These are phyloP conservation scores for Salvia miltiorrhiza DNA, from an alignment of 257 asterid species.

Conservation along the genomic window DNA sequence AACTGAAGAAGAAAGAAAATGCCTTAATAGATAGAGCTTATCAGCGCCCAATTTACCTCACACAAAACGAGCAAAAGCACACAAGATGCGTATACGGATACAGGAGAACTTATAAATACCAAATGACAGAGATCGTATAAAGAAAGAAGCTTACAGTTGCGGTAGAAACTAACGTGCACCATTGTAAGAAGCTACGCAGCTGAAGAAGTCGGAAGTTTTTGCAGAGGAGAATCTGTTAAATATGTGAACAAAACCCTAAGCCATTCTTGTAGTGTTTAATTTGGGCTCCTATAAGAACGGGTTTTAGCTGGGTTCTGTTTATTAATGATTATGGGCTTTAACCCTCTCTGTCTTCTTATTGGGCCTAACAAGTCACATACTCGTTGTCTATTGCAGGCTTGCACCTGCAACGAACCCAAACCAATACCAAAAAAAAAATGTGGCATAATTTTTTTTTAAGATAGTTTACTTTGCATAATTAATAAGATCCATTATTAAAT, in stretches of 20 bases:
- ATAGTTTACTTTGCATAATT: no score
- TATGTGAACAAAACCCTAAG: conserved; percentile 33
- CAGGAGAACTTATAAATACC: not conserved
- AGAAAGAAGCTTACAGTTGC: conserved; percentile 35
- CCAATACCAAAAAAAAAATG: no score
- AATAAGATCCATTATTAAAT: no score
- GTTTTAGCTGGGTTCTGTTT: no score
- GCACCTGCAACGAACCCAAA: no score
- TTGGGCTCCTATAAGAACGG: not conserved
- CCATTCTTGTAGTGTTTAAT: not conserved
- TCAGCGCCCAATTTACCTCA: not conserved
- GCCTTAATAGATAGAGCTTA: not conserved
- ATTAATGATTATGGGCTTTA: no score
- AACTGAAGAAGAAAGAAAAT: not conserved
- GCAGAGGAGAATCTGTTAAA: not conserved
- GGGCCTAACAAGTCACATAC: no score
- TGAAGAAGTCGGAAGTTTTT: not conserved
- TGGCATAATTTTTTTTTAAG: no score
- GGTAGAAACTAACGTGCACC: conserved; percentile 44
- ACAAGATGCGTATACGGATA: not conserved
- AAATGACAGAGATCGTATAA: no score
- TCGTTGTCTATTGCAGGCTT: no score
- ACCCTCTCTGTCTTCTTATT: no score
- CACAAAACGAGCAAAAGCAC: not conserved
- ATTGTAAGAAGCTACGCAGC: conserved; percentile 25